phyloP scores from a whole-genome alignment of 2,329 filamentous ascomycete genomes.

The Aspergillus unguis region DNA sequence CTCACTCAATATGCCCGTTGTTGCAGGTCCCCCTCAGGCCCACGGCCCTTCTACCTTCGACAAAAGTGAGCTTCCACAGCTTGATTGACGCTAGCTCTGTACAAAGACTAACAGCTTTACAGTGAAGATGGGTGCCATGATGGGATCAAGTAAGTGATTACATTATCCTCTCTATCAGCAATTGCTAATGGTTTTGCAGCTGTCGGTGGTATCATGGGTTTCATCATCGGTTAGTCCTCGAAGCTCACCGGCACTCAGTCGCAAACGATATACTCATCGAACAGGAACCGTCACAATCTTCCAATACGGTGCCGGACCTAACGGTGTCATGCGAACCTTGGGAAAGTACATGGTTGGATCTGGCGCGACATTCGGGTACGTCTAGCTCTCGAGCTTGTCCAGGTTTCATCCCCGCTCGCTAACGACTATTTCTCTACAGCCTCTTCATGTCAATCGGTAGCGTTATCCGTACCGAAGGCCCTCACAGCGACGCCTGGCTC shows the following conservation, averaged over 20 bases:
- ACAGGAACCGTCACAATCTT: slow-evolving; percentile 90
- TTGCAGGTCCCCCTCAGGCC: slow-evolving; percentile 52
- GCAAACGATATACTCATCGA: slow-evolving; percentile 3
- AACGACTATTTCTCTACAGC: slow-evolving; percentile 32
- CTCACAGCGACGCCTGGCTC: slow-evolving; percentile 72
- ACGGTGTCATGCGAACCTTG: slow-evolving; percentile 88
- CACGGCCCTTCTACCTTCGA: slow-evolving; percentile 66
- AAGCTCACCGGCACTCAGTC: not conserved
- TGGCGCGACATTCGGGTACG: slow-evolving; percentile 91
- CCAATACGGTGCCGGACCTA: slow-evolving; percentile 86
- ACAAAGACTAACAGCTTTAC: slow-evolving; percentile 31
- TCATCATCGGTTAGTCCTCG: slow-evolving; percentile 76
- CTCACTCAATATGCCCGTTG: slow-evolving; percentile 49
- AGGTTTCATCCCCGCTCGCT: not conserved
- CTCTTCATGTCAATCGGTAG: slow-evolving; percentile 99
- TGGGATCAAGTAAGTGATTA: slow-evolving; percentile 82
- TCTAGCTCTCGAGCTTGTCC: slow-evolving; percentile 1
- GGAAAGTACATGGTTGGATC: slow-evolving; percentile 97
- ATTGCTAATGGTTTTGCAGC: slow-evolving; percentile 51
- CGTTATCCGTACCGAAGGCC: slow-evolving; percentile 88
- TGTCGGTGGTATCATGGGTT: slow-evolving; percentile 93
- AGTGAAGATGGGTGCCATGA: slow-evolving; percentile 99
- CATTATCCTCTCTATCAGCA: not conserved
- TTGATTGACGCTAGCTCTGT: not conserved
- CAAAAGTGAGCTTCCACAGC: slow-evolving; percentile 55